Base-by-base conservation (phyloP, 2,329 filamentous ascomycete genomes). In the Aureobasidium sp. region DNA sequence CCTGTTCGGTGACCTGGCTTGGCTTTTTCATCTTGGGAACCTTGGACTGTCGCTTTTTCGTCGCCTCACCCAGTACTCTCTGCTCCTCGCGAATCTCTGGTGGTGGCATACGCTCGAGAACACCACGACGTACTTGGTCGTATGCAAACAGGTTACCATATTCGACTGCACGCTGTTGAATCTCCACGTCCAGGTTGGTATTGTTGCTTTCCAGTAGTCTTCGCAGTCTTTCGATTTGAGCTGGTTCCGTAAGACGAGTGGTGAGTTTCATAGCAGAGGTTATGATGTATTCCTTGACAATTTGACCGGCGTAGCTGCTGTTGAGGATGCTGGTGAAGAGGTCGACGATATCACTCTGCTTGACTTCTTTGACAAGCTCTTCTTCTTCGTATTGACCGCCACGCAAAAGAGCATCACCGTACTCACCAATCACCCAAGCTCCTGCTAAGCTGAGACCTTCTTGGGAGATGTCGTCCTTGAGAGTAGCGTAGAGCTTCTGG, bases 351-450 rank as follows among this genome's bases (percentile, higher is more conserved):
- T 99, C 94, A 68, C 85, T 87, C 75, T 97, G 90, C 71, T 88
- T 90, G 64, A 99, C 88, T 69, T 86, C 82, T 68, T 83, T 81
- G 13, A 96, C 91, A 34, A 96, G 79, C 69, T 97, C 93, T 73
- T 96, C 91, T 71, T 96, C 92, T 73, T 97, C 93, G 67, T 95
- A 96, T 69, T 94, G 89, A 1, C 92, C 92, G 39, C 92, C 92
- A 63, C 85, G 85, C 39, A 99, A 81, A n/a, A 99, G 81, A 25
- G 89, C 85, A 74, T 99, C 94, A 13, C 91, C 93, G 71, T 92
- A 99, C 77, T 99, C 94, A 71, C 95, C 94, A 73, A 99, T 96
- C 59, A 94, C 95, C 94, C 94, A 99, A 7, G 94, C 88, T 41
- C 90, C 94, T 54, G 93, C 91, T 64, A 97, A 83, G 9, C 91